phyloP scores from a whole-genome alignment of 495 filamentous ascomycete species.

The Halenospora varia region DNA sequence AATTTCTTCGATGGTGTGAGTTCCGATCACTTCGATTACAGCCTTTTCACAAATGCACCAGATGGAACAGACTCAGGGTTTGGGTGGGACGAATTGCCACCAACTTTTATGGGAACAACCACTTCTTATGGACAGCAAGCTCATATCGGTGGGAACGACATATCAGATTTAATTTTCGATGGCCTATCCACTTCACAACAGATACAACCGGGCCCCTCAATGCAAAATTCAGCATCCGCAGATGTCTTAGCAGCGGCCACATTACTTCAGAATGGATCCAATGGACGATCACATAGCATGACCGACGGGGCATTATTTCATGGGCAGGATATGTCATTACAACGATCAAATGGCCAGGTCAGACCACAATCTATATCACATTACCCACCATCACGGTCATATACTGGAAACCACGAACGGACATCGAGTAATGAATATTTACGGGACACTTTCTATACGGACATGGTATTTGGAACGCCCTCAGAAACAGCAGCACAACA shows the following conservation, averaged over 20 bases:
- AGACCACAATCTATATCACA: slow-evolving; percentile 21
- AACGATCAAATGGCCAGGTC: slow-evolving; percentile 8
- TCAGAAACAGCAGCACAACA: slow-evolving; percentile 2
- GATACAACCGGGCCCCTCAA: slow-evolving; percentile 19
- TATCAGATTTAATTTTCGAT: slow-evolving; percentile 17
- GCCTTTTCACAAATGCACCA: slow-evolving; percentile 36
- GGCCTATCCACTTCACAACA: slow-evolving; percentile 14
- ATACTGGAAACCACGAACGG: slow-evolving; percentile 1
- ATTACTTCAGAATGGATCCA: slow-evolving; percentile 28
- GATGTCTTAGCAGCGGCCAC: slow-evolving; percentile 45
- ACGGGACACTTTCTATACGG: slow-evolving; percentile 28
- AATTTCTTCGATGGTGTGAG: slow-evolving; percentile 60
- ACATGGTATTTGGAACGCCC: slow-evolving; percentile 34
- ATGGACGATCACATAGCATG: slow-evolving; percentile 17
- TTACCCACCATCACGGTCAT: background rate
- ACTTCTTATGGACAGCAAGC: slow-evolving; percentile 55
- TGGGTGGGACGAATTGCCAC: slow-evolving; percentile 55
- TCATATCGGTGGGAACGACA: slow-evolving; percentile 1
- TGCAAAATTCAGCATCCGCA: slow-evolving; percentile 23
- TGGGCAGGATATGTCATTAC: slow-evolving; percentile 7
- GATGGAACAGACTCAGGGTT: slow-evolving; percentile 44
- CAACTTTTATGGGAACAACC: slow-evolving; percentile 55
- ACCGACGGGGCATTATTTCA: slow-evolving; percentile 8
- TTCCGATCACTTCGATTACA: slow-evolving; percentile 47
- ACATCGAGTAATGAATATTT: slow-evolving; percentile 7